These are phyloP conservation scores for Debaryomycetaceae sp. DNA, from an alignment of 1,139 yeast species.

Conservation along the genomic window DNA sequence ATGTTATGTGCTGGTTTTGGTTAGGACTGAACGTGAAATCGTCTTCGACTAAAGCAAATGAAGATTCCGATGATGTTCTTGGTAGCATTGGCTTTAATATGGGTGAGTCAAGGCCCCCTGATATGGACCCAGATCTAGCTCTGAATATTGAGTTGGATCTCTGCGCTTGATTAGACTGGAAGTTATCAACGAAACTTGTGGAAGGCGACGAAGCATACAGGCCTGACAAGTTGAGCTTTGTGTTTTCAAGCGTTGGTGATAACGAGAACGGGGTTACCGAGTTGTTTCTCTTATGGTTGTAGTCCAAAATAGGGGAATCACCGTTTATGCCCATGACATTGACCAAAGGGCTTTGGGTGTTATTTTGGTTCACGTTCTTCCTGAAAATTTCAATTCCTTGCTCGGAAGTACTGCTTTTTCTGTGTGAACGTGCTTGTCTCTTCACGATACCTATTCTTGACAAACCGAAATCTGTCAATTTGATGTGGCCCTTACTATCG, in stretches of 20 bases:
- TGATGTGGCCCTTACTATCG: constrained; percentile 83
- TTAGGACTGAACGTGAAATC: constrained; percentile 30
- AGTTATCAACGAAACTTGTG: constrained; percentile 4
- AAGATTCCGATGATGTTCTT: constrained; percentile 52
- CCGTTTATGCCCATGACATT: constrained; percentile 12
- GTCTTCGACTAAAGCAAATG: constrained; percentile 53
- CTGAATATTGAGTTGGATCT: constrained; percentile 11
- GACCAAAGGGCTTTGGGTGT: constrained; percentile 17
- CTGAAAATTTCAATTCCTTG: constrained; percentile 43
- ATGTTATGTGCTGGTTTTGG: constrained; percentile 26
- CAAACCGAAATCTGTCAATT: constrained; percentile 91
- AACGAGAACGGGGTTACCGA: constrained; percentile 49
- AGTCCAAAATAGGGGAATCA: constrained; percentile 33
- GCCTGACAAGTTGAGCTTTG: constrained; percentile 13
- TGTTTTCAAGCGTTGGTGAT: constrained; percentile 42
- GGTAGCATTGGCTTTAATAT: constrained; percentile 44
- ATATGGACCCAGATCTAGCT: constrained; percentile 20
- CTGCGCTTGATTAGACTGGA: constrained; percentile 5
- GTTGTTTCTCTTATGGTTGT: constrained; percentile 28
- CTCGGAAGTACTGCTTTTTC: constrained; percentile 45
- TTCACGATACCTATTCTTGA: constrained; percentile 87
- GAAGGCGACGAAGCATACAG: constrained; percentile 7
- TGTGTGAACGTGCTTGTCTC: constrained; percentile 54
- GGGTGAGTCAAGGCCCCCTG: constrained; percentile 49
- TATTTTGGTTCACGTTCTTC: constrained; percentile 19